Evolutionary conservation across 2,329 filamentous ascomycete genomes (phyloP).

Genomic region (Sphaerulina vaccinii): DNA sequence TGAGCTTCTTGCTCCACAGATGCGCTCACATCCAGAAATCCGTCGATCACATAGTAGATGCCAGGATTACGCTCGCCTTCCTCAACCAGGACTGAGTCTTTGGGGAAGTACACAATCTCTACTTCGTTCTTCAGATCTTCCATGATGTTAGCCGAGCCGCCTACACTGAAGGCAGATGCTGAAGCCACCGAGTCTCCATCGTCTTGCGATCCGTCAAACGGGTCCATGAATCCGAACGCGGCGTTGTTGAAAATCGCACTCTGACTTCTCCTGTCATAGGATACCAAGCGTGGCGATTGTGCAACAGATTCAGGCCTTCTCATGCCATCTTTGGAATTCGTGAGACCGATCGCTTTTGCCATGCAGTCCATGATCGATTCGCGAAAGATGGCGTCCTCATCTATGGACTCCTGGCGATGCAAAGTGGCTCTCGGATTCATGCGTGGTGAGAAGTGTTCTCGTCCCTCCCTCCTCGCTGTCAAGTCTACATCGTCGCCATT

Average conservation of each 20-base stretch:
- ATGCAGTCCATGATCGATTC: slow-evolving; percentile 92
- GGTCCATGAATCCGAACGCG: slow-evolving; percentile 60
- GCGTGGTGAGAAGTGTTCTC: slow-evolving; percentile 42
- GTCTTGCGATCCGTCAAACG: slow-evolving; percentile 74
- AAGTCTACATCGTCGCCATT: slow-evolving; percentile 39
- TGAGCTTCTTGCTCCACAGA: slow-evolving; percentile 60
- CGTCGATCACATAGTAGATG: slow-evolving; percentile 95
- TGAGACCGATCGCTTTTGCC: slow-evolving; percentile 87
- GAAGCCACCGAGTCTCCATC: slow-evolving; percentile 80
- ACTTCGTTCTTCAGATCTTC: slow-evolving; percentile 88
- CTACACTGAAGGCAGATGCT: slow-evolving; percentile 49
- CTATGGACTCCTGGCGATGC: slow-evolving; percentile 75
- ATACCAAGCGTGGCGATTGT: slow-evolving; percentile 78
- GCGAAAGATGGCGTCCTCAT: slow-evolving; percentile 86
- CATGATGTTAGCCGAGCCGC: slow-evolving; percentile 63
- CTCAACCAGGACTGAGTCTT: slow-evolving; percentile 90
- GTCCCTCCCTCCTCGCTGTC: slow-evolving; percentile 43
- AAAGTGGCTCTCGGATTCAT: slow-evolving; percentile 42
- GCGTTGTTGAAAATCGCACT: slow-evolving; percentile 75
- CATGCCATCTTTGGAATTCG: slow-evolving; percentile 63
- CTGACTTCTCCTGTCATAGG: slow-evolving; percentile 76
- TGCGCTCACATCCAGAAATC: slow-evolving; percentile 92
- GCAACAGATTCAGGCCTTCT: slow-evolving; percentile 74
- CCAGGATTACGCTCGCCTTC: slow-evolving; percentile 96
- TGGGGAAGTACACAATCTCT: slow-evolving; percentile 95